These are phyloP conservation scores for Phaffomyces thermotolerans DNA, from an alignment of 805 yeast genomes.

Conservation along the genomic window DNA sequence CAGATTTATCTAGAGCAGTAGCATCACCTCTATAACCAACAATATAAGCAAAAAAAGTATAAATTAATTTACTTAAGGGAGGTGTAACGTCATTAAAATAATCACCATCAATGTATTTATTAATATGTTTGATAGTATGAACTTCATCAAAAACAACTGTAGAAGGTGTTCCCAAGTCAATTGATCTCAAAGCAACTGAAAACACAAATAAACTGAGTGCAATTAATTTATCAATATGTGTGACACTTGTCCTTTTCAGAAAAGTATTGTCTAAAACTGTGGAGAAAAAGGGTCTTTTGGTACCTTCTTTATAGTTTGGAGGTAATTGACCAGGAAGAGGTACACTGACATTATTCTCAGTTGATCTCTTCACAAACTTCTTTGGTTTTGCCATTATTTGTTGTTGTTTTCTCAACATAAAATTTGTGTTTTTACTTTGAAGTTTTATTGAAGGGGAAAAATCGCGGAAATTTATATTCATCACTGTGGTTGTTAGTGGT, in stretches of 20 bases:
- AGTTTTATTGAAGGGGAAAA: too few relatives aligned
- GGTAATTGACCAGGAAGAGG: slow-evolving; percentile 8
- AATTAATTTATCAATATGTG: slow-evolving; percentile 13
- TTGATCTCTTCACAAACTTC: neutral
- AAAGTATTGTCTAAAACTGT: slow-evolving; percentile 19
- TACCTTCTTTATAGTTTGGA: slow-evolving; percentile 28
- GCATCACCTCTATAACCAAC: slow-evolving; percentile 43
- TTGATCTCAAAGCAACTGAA: slow-evolving; percentile 25
- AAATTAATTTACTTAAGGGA: slow-evolving; percentile 57
- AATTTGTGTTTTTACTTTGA: neutral
- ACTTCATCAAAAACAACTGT: slow-evolving; percentile 44
- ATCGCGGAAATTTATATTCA: too few relatives aligned
- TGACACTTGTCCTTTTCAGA: slow-evolving; percentile 9
- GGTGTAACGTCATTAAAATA: slow-evolving; percentile 71
- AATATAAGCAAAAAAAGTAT: slow-evolving; percentile 43
- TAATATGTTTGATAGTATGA: slow-evolving; percentile 33
- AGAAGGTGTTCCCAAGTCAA: slow-evolving; percentile 29
- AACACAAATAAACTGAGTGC: slow-evolving; percentile 17
- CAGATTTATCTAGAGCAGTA: slow-evolving; percentile 9
- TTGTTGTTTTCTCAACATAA: too few relatives aligned
- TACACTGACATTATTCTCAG: neutral
- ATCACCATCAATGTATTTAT: slow-evolving; percentile 45
- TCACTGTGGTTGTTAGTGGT: too few relatives aligned
- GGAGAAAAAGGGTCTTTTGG: slow-evolving; percentile 25
- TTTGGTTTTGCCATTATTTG: slow-evolving; percentile 11